Base-by-base conservation (phyloP, 202 grass and related monocot genomes). In the Alloteropsis angusta region DNA sequence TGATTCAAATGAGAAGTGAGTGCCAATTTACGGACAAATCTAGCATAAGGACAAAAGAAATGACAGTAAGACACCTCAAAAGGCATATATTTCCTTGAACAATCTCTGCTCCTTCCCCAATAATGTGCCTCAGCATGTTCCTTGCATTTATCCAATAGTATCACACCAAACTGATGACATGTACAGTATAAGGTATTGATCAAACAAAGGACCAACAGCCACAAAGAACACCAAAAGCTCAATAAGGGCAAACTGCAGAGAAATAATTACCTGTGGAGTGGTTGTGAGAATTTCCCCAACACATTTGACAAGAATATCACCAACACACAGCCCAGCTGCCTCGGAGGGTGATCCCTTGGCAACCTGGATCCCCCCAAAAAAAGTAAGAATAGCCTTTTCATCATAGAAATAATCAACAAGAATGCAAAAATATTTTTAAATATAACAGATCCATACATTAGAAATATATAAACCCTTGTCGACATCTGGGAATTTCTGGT, bases 301-400 rank as follows among this genome's bases (percentile, higher is more conserved):
- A 34, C 65, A 80, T 60, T 60, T 14, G 3, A 80, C 21, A 32
- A 80, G 6, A 71, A 71, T 41, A 48, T 80, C 78, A 48, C 53
- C 78, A 19, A 1, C 8, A 37, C 65, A 26, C 70, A 80, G 15
- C 13, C 78, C 53, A 60, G 65, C 26, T 13, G 36, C 6, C 45
- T 71, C 53, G 35, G 78, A 65, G 18, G 78, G 65, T 37, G 78
- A 80, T 35, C 78, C 78, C 65, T 17, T 1, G 18, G 9, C 65
- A 16, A 80, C 78, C 65, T 71, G 34, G 59, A n/a, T 60, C 46
- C 9, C 9, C 0, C 9, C 1, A 11, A 43, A 43, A 43, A 43
- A 43, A 43, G 0, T 11, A 59, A 70, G 6, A 11, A 58, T 30
- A 5, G 22, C 3, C 0, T 38, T 71, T 22, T 70, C 16, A 48